Evolutionary conservation across 2,329 filamentous ascomycete genomes (phyloP).

Genomic region (Talaromyces sp.): DNA sequence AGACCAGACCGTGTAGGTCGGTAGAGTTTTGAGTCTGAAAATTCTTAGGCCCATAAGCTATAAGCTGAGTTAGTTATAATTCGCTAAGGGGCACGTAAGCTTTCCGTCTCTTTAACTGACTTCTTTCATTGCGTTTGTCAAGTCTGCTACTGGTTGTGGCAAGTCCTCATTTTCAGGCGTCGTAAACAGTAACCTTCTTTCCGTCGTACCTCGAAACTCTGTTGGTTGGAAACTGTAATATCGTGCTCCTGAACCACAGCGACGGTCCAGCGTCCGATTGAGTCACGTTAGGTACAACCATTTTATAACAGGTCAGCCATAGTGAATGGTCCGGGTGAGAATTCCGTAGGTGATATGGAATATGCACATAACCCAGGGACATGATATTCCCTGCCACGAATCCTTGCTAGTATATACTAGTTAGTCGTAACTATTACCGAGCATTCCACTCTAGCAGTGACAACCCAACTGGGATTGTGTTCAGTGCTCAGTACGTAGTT

Average conservation of each 20-base stretch:
- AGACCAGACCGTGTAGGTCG: constrained; percentile 9
- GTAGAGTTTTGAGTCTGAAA: not conserved
- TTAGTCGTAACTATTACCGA: not conserved
- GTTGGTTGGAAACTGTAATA: not conserved
- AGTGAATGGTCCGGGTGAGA: not conserved
- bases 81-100: not conserved
- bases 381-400: not conserved
- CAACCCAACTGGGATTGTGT: not conserved
- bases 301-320: not conserved
- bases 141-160: not conserved
- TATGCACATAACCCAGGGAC: not conserved
- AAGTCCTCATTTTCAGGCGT: not conserved
- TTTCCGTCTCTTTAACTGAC: not conserved
- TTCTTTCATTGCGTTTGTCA: not conserved
- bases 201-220: not conserved
- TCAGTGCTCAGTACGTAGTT: not conserved
- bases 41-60: not conserved
- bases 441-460: not conserved
- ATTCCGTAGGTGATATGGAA: not conserved
- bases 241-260: not conserved
- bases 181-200: not conserved
- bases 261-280: not conserved
- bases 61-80: not conserved
- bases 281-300: not conserved
- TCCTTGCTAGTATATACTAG: not conserved